Evolutionary conservation across 2,329 filamentous ascomycete genomes (phyloP), one percentile per base, ranked within the genome.

Genomic region (Pseudocercospora fuligena): DNA sequence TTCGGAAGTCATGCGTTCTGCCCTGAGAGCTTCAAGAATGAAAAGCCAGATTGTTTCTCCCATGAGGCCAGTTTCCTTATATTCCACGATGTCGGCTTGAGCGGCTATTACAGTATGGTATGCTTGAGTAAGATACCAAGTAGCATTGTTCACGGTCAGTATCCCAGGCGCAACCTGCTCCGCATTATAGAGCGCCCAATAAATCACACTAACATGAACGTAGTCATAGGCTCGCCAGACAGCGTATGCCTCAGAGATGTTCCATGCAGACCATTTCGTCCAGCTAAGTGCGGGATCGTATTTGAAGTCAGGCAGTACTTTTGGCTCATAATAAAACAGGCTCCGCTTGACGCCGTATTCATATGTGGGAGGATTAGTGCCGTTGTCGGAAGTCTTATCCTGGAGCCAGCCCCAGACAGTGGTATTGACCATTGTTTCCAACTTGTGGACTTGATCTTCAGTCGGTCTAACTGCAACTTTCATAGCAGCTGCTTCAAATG

Each of bases 221-320:
- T 89, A 89, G 69, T 89, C 82, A 69, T 89, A 89, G 0, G 86
- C 85, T 2, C 87, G 80, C 21, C 84, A 81, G 0, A 82, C 80
- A 0, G 77, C 77, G 66, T 83, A 83, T 0, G 87, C 80, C 0
- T 78, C 75, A 0, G 77, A 71, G 63, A 81, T 78, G 64, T 85
- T 80, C 86, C 86, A 88, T 0, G 83, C 83, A 7, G 79, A 80
- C 83, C 85, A 87, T 0, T 71, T 72, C 2, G 14, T 53, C 86
- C 85, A 88, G 70, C 86, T 75, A 5, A 83, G 78, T 0, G 68
- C 71, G 0, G 77, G 56, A 54, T 80, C 73, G 70, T 88, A 88
- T 0, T 71, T 43, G 67, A 83, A 88, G 3, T 75, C 72, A 0
- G 81, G 78, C 0, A 84, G 72, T 0, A 75, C 77, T 3, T 74